Evolutionary conservation across 345 rosid genomes (phyloP), one percentile per base, ranked within the genome.

Genomic region (Gossypium turneri): DNA sequence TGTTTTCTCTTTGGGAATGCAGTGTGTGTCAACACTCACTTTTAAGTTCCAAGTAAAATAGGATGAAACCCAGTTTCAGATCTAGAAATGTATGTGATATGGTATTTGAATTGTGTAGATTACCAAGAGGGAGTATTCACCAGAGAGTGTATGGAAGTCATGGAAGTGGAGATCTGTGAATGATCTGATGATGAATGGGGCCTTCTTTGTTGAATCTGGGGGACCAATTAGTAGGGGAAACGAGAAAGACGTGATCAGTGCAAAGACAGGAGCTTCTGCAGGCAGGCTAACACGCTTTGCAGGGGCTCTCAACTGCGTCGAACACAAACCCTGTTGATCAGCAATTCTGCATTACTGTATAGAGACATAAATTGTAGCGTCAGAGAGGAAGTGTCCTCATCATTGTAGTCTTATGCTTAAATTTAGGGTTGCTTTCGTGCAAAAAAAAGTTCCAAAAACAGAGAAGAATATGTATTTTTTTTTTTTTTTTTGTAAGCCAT

Each of bases 131-230:
- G 73, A 80, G 72, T 78, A 81, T 29, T 65, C 85, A 3, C 3
- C 57, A 0, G 73, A 66, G 9, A 79, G 68, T 3, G 78, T 78
- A 4, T 87, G 90, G 90, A 78, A 61, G 45, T 60, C 75, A 0
- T 85, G 90, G 90, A 62, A 65, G 17, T 87, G 90, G 87, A 75
- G 78, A 62, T 87, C 90, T 20, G 84, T 83, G 65, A 82, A 84
- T 15, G 90, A 87, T 55, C 15, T 80, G 0, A 38, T 87, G 81
- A 77, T 83, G 62, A 85, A 87, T 48, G 90, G 85, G 41, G 88
- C 90, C 7, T 75, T 75, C 59, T 85, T 83, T 22, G 76, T 78
- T 62, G 55, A 82, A 43, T 83, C 88, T 0, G 90, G 88, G 83
- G 79, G 7, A 77, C 81, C 50, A 9, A 22, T 2, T 52, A 2